These are phyloP conservation scores for Allomyces arbusculus DNA, from an alignment of 192 early-diverging fungal genomes.

Conservation along the genomic window DNA sequence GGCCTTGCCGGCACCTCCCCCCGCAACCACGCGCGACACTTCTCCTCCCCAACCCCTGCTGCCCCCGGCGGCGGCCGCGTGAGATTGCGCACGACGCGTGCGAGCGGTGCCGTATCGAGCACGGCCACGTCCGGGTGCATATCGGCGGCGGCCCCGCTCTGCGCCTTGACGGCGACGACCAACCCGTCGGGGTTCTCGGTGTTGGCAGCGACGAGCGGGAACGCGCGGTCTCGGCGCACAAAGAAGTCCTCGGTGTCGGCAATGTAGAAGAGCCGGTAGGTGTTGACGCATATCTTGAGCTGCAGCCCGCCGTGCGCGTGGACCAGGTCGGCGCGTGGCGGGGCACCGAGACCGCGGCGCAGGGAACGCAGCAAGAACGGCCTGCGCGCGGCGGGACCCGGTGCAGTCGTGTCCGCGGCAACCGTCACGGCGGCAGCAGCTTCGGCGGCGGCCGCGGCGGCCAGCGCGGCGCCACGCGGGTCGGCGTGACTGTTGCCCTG, in stretches of 20 bases:
- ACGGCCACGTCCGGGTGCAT: too few species aligned
- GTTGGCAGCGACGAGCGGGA: background rate
- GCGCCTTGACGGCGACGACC: too few species aligned
- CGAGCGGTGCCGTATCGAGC: too few species aligned
- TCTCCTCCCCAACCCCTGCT: too few species aligned
- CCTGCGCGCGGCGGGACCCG: conserved; percentile 19
- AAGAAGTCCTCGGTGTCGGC: conserved; percentile 86
- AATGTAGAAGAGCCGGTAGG: conserved; percentile 95
- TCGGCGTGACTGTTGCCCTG: conserved; percentile 23
- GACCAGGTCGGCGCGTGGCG: conserved; percentile 21
- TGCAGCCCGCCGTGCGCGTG: conserved; percentile 55
- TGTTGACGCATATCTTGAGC: conserved; percentile 91
- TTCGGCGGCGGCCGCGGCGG: conserved; percentile 58
- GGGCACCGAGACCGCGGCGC: background rate
- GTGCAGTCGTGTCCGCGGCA: conserved; percentile 17
- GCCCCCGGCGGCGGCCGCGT: too few species aligned
- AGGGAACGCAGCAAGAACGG: conserved; percentile 1
- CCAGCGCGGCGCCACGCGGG: conserved; percentile 37
- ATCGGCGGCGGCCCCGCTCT: too few species aligned
- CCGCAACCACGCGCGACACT: too few species aligned
- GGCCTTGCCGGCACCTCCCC: too few species aligned
- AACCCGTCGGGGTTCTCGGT: background rate
- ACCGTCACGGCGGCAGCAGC: conserved; percentile 21
- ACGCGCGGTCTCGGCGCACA: conserved; percentile 12
- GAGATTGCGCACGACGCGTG: too few species aligned